Conservation (phyloP, 257 asterid genomes). For the Haberlea rhodopensis region DNA sequence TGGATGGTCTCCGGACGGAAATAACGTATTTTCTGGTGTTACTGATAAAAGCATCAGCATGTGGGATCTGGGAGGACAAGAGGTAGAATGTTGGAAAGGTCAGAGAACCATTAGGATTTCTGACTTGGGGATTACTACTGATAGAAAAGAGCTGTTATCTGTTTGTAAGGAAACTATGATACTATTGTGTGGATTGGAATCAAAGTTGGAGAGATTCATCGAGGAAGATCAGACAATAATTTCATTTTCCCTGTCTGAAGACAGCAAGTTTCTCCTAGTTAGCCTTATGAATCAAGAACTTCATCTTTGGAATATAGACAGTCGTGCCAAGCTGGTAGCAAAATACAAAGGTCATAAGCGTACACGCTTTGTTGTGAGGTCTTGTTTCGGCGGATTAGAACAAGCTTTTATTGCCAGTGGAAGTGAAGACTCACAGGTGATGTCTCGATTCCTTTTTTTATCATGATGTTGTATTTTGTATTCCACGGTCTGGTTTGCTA, state of each 20-base stretch:
- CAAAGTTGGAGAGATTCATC: conserved; percentile 60
- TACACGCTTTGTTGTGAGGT: conserved; percentile 73
- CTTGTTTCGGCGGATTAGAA: conserved; percentile 85
- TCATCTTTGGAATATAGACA: conserved; percentile 87
- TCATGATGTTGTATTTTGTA: neutral
- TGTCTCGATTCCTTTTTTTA: conserved; percentile 2
- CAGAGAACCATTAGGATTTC: conserved; percentile 59
- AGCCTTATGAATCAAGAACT: conserved; percentile 73
- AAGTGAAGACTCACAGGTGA: conserved; percentile 96
- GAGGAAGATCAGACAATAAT: conserved; percentile 73
- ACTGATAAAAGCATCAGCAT: conserved; percentile 72
- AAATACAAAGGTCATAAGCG: conserved; percentile 84
- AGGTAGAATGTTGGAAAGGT: conserved; percentile 83
- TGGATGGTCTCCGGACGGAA: conserved; percentile 81
- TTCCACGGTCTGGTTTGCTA: neutral
- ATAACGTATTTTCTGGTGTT: conserved; percentile 61
- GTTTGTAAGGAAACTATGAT: conserved; percentile 61
- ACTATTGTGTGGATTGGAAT: conserved; percentile 67
- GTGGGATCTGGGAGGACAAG: conserved; percentile 93
- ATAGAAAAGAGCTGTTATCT: conserved; percentile 68
- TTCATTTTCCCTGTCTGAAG: conserved; percentile 71
- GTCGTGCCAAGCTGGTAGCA: conserved; percentile 49
- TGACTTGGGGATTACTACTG: conserved; percentile 61
- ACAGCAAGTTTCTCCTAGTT: conserved; percentile 67
- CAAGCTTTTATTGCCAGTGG: conserved; percentile 91